A percentile compares a stretch with the other conserved stretches of the same genome.
Conservation (phyloP, 805 yeast genomes). For the Zygosaccharomyces lentus region DNA sequence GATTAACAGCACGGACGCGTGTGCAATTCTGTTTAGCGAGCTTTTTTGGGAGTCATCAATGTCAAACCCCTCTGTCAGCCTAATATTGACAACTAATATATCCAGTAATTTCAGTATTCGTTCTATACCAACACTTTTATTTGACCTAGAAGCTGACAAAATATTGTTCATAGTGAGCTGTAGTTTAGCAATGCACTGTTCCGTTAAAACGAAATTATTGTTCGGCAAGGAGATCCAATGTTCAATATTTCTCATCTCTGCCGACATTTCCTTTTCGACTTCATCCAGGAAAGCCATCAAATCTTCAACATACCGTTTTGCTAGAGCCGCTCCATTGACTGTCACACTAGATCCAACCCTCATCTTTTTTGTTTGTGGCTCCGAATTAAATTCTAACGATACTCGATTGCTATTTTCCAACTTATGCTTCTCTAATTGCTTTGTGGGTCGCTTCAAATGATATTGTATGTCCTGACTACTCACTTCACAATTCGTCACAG, state of each 20-base stretch:
- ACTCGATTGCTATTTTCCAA: not conserved
- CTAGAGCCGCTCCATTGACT: conserved; percentile 22
- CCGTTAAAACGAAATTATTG: conserved; percentile 15
- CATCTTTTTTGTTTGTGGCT: conserved; percentile 12
- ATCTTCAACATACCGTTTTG: conserved; percentile 23
- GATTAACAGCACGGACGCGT: conserved; percentile 37
- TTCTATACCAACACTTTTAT: conserved; percentile 9
- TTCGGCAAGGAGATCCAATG: conserved; percentile 18
- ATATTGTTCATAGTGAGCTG: conserved; percentile 20
- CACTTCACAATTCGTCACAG: conserved; percentile 6
- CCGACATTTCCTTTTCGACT: conserved; percentile 10
- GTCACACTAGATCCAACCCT: conserved; percentile 21
- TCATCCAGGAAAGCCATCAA: conserved; percentile 13
- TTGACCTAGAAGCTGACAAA: conserved; percentile 11
- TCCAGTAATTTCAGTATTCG: conserved; percentile 18
- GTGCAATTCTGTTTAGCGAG: conserved; percentile 28
- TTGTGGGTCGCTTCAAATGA: not conserved
- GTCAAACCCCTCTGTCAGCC: not conserved
- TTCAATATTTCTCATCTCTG: conserved; percentile 14
- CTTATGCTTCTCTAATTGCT: conserved; percentile 7
- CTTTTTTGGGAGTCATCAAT: conserved; percentile 1
- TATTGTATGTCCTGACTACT: conserved; percentile 5
- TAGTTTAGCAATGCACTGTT: conserved; percentile 15
- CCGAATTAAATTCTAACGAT: not conserved
- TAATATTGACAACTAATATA: conserved; percentile 20